Base-by-base conservation (phyloP, 1,284 basidiomycete species). In the Dichomitus squalens region DNA sequence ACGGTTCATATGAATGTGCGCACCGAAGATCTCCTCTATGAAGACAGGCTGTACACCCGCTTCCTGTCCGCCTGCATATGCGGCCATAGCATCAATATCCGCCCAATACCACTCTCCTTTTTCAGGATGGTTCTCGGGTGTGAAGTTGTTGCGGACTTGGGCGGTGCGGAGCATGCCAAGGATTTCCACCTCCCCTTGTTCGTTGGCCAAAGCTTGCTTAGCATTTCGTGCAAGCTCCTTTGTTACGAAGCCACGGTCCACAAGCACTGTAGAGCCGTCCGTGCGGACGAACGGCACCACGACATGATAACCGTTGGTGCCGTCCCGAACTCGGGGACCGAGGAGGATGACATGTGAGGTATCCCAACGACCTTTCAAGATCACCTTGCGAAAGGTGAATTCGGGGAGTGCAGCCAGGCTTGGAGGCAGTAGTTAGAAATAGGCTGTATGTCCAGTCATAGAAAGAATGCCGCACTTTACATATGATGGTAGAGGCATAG, bases 41-140 rank as follows among this genome's bases (percentile, higher is more conserved):
- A 93, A 84, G 0, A 97, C 93, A 31, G 93, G 90, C 69, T 95
- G 92, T 0, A 95, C 86, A 50, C 81, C 78, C 18, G 80, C 81
- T 11, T 75, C 70, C 59, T 86, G 82, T 2, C 92, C 92, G 6
- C 92, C 92, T n/a, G 85, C 86, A 68, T 83, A 85, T 52, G 88
- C 80, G 1, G 92, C 87, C 86, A 99, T 95, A 31, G 86, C 83
- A 16, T 85, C 78, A 2, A 95, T 81, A 69, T 98, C 93, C 27
- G 87, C 86, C 89, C 95, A 98, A 68, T 93, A 95, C 96, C 96
- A 99, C 69, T 87, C 81, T 20, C 90, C 89, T 60, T 85, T 82
- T 41, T 86, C 81, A 0, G 93, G 90, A 53, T 86, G 81, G 71
- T 99, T 99, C 48, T 93, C 85, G 3, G 96, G 95, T 1, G 94